Evolutionary conservation across 768 basidiomycete genomes (phyloP).

Genomic region (Leccinum disarticulatum): DNA sequence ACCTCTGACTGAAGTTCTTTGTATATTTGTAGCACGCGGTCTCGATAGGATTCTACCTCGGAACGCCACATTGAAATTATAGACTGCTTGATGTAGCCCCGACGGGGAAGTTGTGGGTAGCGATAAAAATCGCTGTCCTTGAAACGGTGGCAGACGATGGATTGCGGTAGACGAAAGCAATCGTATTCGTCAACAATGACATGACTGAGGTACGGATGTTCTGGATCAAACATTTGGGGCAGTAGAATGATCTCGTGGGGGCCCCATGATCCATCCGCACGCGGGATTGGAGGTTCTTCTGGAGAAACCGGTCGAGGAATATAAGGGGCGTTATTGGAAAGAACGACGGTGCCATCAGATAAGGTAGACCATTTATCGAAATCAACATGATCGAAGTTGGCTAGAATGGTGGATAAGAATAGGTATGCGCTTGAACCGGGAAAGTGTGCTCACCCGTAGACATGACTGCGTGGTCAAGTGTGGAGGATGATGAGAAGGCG

Average conservation of each 20-base stretch:
- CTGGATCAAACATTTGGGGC: background rate
- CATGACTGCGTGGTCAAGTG: background rate
- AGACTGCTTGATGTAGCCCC: background rate
- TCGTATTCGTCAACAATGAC: background rate
- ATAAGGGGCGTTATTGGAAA: background rate
- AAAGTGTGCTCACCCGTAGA: background rate
- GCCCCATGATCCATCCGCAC: conserved; percentile 1
- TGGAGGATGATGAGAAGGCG: no score
- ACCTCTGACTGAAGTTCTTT: background rate
- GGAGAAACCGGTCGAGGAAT: background rate
- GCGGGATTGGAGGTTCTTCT: background rate
- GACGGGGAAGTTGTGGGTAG: background rate
- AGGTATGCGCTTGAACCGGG: background rate
- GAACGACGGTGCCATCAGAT: background rate
- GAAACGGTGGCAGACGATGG: background rate
- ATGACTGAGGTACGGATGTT: background rate
- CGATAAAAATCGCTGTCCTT: conserved; percentile 4
- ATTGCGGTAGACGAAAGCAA: background rate
- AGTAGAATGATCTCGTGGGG: background rate
- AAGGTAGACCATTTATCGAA: background rate
- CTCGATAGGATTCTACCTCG: background rate
- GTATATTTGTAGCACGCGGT: background rate
- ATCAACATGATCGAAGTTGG: background rate
- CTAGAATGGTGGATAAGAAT: background rate
- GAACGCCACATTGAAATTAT: background rate